Conservation (phyloP, 73 alveolate species). For the Paramecium tetraurelia region DNA sequence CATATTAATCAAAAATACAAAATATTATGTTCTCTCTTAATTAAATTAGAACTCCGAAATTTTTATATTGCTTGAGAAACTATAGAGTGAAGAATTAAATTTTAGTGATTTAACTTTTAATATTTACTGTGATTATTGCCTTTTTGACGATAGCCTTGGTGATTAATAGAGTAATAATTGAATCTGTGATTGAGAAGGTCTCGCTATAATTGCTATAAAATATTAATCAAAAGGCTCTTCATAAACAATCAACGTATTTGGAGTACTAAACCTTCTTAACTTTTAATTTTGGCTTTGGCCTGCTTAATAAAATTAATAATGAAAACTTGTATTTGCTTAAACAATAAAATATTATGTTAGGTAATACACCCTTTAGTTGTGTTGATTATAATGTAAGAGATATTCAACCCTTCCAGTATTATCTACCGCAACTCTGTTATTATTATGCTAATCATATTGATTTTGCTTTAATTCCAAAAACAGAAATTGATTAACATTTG, state of each 20-base stretch:
- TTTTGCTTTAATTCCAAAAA: neutral
- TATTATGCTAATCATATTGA: neutral
- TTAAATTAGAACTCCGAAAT: neutral
- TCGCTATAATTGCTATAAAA: neutral
- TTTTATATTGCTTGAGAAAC: neutral
- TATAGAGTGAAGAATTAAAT: slow-evolving; percentile 14
- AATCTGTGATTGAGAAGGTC: neutral
- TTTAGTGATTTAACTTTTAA: neutral
- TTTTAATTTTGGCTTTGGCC: neutral
- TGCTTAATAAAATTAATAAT: neutral
- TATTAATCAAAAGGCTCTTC: neutral
- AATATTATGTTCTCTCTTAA: neutral
- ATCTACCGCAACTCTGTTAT: neutral
- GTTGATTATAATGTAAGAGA: neutral
- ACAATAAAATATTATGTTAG: neutral
- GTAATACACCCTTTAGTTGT: neutral
- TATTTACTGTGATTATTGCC: neutral
- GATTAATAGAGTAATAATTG: slow-evolving; percentile 8
- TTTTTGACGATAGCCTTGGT: neutral
- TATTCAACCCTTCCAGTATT: neutral
- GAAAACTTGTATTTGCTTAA: neutral
- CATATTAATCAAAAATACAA: neutral
- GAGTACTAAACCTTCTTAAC: neutral
- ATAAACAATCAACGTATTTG: neutral
- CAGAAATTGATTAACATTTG: neutral